These are phyloP conservation scores for Rhodofomes roseus DNA, from an alignment of 1,284 basidiomycete genomes.

Conservation along the genomic window DNA sequence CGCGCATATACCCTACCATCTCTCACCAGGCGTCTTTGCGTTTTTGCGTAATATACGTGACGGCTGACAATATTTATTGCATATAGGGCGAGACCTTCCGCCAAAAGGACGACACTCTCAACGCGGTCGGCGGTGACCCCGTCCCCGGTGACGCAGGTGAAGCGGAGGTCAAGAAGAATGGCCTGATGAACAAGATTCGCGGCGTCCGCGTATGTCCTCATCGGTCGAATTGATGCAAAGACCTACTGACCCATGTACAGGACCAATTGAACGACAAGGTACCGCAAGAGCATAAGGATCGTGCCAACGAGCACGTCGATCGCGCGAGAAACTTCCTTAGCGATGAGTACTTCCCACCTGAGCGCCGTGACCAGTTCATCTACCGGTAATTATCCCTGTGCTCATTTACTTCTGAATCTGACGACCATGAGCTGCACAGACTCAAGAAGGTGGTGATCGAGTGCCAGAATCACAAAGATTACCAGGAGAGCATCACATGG, in stretches of 20 bases:
- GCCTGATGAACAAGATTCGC: conserved; percentile 45
- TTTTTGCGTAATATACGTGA: background rate
- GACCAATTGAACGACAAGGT: conserved; percentile 47
- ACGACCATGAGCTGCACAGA: background rate
- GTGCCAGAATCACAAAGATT: conserved; percentile 90
- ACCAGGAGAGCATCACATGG: conserved; percentile 81
- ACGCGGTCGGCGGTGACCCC: conserved; percentile 17
- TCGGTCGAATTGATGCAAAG: no score
- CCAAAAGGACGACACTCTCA: conserved; percentile 31
- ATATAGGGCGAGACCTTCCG: conserved; percentile 24
- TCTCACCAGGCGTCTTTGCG: background rate
- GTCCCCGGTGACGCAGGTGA: conserved; percentile 36
- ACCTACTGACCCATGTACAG: conserved; percentile 24
- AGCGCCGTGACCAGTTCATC: conserved; percentile 81
- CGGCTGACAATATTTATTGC: background rate
- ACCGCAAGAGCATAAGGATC: conserved; percentile 61
- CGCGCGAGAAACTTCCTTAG: conserved; percentile 62
- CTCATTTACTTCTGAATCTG: no score
- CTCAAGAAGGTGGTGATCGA: conserved; percentile 75
- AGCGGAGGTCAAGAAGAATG: conserved; percentile 47
- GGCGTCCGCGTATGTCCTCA: conserved; percentile 29
- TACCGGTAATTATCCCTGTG: conserved; percentile 43
- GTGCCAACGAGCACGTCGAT: conserved; percentile 46
- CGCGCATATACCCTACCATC: no score
- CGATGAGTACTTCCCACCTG: conserved; percentile 85